Evolutionary conservation across 2,329 filamentous ascomycete genomes (phyloP).

Genomic region (Neofusicoccum cordaticola): DNA sequence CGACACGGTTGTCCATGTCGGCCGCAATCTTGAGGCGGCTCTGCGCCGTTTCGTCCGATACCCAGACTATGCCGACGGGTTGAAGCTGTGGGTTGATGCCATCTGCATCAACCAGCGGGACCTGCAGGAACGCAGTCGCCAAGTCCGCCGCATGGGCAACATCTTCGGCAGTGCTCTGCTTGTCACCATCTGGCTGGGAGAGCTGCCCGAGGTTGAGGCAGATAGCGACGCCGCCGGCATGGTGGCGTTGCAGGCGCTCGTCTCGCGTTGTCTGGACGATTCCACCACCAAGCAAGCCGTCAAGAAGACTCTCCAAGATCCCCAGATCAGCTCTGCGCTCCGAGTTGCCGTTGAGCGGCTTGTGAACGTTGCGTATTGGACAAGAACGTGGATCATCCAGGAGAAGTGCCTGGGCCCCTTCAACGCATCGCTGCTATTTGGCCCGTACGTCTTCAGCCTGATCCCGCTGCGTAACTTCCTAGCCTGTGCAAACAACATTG

Average conservation of each 20-base stretch:
- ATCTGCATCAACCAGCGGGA: constrained; percentile 11
- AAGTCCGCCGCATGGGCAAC: constrained; percentile 8
- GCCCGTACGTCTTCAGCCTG: not conserved
- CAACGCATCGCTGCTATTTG: not conserved
- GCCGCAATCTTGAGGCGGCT: not conserved
- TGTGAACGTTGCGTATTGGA: not conserved
- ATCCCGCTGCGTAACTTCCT: constrained; percentile 4
- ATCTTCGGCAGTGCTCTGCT: not conserved
- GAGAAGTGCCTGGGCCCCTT: not conserved
- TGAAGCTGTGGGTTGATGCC: not conserved
- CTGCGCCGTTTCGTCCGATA: not conserved
- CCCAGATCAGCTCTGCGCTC: not conserved
- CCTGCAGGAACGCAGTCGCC: not conserved
- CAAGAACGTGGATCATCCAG: constrained; percentile 1
- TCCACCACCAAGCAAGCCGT: not conserved
- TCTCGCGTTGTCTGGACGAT: not conserved
- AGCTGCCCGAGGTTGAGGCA: not conserved
- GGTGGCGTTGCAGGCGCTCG: not conserved
- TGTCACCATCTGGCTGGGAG: constrained; percentile 10
- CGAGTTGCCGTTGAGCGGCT: not conserved
- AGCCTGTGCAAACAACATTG: not conserved
- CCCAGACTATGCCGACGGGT: not conserved
- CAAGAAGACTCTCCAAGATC: not conserved
- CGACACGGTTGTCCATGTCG: not conserved
- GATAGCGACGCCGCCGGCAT: not conserved